Evolutionary conservation across 306 rosid species (phyloP).

Genomic region (Pterocarpus santalinus): DNA sequence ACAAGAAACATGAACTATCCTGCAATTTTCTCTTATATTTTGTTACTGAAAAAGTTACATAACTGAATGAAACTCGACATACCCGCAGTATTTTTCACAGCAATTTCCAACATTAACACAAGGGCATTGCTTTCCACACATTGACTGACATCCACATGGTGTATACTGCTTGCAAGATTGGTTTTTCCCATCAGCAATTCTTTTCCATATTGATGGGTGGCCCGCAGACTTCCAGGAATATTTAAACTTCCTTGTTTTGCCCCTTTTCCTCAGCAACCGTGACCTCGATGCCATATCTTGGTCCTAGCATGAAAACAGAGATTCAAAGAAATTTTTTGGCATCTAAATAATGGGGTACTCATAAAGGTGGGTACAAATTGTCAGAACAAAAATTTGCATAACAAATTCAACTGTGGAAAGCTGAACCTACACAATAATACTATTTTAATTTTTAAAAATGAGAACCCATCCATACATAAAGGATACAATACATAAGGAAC

Average conservation of each 20-base stretch:
- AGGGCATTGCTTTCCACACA: constrained; percentile 91
- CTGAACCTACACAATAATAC: constrained; percentile 8
- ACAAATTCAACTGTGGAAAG: constrained; percentile 1
- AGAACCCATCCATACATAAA: background rate
- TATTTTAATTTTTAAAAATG: background rate
- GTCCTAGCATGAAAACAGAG: constrained; percentile 59
- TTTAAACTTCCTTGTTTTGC: constrained; percentile 89
- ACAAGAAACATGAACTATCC: constrained; percentile 25
- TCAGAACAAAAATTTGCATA: constrained; percentile 31
- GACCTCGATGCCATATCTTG: constrained; percentile 82
- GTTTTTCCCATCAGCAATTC: constrained; percentile 94
- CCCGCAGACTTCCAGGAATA: constrained; percentile 94
- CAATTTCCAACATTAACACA: constrained; percentile 86
- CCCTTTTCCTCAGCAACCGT: constrained; percentile 82
- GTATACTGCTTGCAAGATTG: constrained; percentile 86
- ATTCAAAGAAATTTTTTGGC: constrained; percentile 32
- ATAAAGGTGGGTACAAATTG: constrained; percentile 29
- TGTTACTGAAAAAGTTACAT: constrained; percentile 31
- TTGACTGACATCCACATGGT: constrained; percentile 91
- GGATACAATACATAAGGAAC: constrained; percentile 21
- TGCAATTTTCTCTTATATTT: constrained; percentile 18
- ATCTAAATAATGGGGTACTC: constrained; percentile 18
- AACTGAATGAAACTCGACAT: constrained; percentile 43
- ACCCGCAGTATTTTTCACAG: constrained; percentile 99
- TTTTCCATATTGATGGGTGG: constrained; percentile 91